Evolutionary conservation across 805 yeast genomes (phyloP).

Genomic region (Ogataea wickerhamii): DNA sequence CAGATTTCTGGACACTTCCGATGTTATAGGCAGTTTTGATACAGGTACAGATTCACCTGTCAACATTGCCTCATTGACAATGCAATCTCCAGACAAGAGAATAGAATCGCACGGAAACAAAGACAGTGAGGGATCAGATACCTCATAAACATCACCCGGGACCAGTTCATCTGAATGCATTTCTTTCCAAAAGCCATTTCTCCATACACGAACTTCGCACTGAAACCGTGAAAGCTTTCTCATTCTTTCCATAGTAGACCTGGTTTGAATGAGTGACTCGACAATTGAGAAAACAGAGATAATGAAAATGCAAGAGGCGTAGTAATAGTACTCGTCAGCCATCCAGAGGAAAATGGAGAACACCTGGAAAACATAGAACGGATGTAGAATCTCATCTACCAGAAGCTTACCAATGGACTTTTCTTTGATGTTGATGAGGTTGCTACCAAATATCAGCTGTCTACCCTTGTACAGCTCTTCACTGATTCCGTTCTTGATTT

Average conservation of each 20-base stretch:
- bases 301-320: constrained; percentile 86
- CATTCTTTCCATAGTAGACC: constrained; percentile 64
- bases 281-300: constrained; percentile 79
- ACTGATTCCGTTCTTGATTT: constrained; percentile 64
- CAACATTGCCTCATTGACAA: constrained; percentile 95
- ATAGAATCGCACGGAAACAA: constrained; percentile 87
- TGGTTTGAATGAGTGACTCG: constrained; percentile 85
- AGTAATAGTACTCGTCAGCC: constrained; percentile 87
- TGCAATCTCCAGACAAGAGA: constrained; percentile 85
- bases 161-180: constrained; percentile 74
- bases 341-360: constrained; percentile 91
- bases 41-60: constrained; percentile 99
- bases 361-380: constrained; percentile 91
- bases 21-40: constrained; percentile 65
- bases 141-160: constrained; percentile 94
- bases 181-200: constrained; percentile 92
- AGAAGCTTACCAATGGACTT: constrained; percentile 63
- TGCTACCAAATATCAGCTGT: constrained; percentile 68
- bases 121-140: constrained; percentile 75
- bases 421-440: constrained; percentile 70
- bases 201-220: constrained; percentile 84
- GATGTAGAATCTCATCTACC: constrained; percentile 87
- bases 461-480: constrained; percentile 69
- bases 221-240: constrained; percentile 67
- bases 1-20: constrained; percentile 55